Conservation (phyloP, 2,329 filamentous ascomycete species). For the Elsinoe arachidis region DNA sequence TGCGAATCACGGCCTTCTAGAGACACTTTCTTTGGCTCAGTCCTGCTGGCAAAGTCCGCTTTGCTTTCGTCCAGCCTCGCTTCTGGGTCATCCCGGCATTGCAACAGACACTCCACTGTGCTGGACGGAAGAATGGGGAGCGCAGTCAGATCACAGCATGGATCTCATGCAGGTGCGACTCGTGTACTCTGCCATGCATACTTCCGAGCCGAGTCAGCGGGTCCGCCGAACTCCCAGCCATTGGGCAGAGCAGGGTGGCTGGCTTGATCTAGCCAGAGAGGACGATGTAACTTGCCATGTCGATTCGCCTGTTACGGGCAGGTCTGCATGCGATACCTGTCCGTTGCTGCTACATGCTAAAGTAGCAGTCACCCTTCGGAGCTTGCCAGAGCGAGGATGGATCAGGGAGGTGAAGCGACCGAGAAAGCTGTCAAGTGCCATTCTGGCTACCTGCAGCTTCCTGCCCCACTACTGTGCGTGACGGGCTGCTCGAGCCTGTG, state of each 20-base stretch:
- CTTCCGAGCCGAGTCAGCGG: slow-evolving; percentile 5
- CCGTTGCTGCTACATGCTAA: not conserved
- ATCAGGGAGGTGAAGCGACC: not conserved
- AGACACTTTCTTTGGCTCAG: too few species aligned
- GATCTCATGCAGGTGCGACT: not conserved
- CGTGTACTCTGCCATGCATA: not conserved
- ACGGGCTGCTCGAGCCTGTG: not conserved
- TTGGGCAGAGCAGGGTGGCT: not conserved
- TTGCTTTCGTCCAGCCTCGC: too few species aligned
- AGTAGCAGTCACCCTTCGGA: not conserved
- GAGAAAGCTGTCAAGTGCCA: not conserved
- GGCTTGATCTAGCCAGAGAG: not conserved
- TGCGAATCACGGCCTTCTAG: too few species aligned
- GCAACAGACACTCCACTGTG: not conserved
- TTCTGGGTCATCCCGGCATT: too few species aligned
- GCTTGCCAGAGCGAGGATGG: not conserved
- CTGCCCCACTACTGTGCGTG: not conserved
- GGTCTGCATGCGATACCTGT: not conserved
- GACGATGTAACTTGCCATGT: not conserved
- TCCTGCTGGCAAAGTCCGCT: too few species aligned
- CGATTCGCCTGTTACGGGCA: not conserved
- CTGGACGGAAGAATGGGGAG: not conserved
- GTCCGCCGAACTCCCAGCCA: not conserved
- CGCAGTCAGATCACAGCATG: not conserved
- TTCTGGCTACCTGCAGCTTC: not conserved